Evolutionary conservation across 768 basidiomycete genomes (phyloP).

Genomic region (Collybia sordida): DNA sequence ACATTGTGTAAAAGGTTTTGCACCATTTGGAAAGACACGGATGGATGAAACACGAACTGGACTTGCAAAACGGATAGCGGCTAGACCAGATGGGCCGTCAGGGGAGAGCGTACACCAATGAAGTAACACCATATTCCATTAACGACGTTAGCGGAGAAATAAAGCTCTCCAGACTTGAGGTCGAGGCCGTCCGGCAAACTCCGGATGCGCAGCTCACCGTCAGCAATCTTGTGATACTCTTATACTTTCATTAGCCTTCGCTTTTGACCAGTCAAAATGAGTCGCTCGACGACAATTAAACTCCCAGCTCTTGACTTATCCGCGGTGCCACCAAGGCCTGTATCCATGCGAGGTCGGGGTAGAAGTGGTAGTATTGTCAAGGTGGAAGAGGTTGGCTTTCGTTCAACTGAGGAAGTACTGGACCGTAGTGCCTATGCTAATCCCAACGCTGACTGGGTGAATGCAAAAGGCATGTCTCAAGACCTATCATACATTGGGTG

Average conservation of each 20-base stretch:
- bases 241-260: constrained; percentile 14
- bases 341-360: constrained; percentile 42
- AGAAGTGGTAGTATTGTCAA: constrained; percentile 79
- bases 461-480: constrained; percentile 70
- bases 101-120: constrained; percentile 70
- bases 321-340: constrained; percentile 20
- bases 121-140: constrained; percentile 47
- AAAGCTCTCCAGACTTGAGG: not conserved
- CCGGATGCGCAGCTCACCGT: constrained; percentile 20
- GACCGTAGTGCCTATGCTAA: constrained; percentile 83
- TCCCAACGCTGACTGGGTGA: constrained; percentile 92
- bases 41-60: constrained; percentile 70
- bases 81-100: constrained; percentile 53
- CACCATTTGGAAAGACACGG: constrained; percentile 66
- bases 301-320: constrained; percentile 50
- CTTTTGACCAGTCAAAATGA: constrained; percentile 34
- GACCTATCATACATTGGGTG: not conserved
- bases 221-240: constrained; percentile 1
- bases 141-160: constrained; percentile 2
- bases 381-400: constrained; percentile 78
- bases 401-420: constrained; percentile 68
- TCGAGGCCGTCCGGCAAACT: constrained; percentile 21
- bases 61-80: constrained; percentile 69
- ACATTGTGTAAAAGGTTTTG: constrained; percentile 57
- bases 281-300: constrained; percentile 52